phyloP scores from a whole-genome alignment of 2,329 filamentous ascomycete species.

The Fusarium humuli region DNA sequence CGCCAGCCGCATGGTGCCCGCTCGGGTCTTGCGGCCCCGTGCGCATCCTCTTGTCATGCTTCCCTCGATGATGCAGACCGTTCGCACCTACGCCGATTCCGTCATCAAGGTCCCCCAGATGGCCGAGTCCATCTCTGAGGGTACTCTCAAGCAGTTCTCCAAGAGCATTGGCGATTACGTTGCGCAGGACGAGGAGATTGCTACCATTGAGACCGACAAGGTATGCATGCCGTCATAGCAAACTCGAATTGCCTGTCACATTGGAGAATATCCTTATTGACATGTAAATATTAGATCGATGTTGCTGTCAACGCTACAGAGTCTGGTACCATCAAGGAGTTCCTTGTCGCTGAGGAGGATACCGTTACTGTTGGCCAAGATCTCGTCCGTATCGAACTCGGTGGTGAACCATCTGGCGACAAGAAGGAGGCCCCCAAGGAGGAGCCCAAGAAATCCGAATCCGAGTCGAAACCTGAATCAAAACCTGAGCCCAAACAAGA shows the following conservation, averaged over 20 bases:
- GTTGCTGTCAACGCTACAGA: conserved; percentile 95
- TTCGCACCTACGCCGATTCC: conserved; percentile 78
- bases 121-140: conserved; percentile 98
- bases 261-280: conserved; percentile 12
- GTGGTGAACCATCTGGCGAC: conserved; percentile 62
- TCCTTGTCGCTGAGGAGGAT: conserved; percentile 92
- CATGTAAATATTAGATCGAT: conserved; percentile 75
- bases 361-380: conserved; percentile 96
- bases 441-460: conserved; percentile 46
- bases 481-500: conserved; percentile 51
- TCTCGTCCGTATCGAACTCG: conserved; percentile 85
- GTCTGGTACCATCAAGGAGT: conserved; percentile 90
- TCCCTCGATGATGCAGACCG: conserved; percentile 65
- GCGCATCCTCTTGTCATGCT: conserved; percentile 54
- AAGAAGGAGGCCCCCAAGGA: conserved; percentile 53
- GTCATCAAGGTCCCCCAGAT: conserved; percentile 95
- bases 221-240: conserved; percentile 58
- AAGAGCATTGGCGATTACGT: conserved; percentile 95
- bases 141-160: conserved; percentile 93
- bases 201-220: conserved; percentile 99
- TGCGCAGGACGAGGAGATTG: conserved; percentile 96
- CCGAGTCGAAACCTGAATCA: conserved; percentile 53
- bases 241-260: neutral
- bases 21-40: conserved; percentile 53
- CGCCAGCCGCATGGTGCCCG: conserved; percentile 58